Evolutionary conservation across 495 filamentous ascomycete species (phyloP).

Genomic region (Arthonia radiata): DNA sequence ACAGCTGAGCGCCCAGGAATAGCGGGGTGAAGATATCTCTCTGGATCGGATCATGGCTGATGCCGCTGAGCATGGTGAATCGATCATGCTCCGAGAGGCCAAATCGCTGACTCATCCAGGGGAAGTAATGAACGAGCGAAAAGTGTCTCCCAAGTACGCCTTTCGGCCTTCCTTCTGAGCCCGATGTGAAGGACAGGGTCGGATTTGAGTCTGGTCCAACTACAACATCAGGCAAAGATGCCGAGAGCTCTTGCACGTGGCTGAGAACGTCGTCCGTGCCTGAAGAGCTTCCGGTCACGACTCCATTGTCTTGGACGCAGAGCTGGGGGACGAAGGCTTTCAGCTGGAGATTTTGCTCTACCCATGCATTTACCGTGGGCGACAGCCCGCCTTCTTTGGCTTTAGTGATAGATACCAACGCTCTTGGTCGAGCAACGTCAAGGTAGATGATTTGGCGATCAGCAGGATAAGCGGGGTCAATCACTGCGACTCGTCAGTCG

Average conservation of each 20-base stretch:
- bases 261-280: slow-evolving; percentile 43
- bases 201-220: slow-evolving; percentile 82
- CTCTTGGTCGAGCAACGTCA: slow-evolving; percentile 62
- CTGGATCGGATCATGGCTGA: slow-evolving; percentile 68
- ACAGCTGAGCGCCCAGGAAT: slow-evolving; percentile 58
- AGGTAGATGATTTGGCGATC: slow-evolving; percentile 76
- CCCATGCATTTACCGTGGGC: slow-evolving; percentile 43
- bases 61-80: slow-evolving; percentile 69
- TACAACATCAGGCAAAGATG: slow-evolving; percentile 38
- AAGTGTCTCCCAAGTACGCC: slow-evolving; percentile 80
- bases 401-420: slow-evolving; percentile 56
- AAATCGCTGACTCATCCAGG: slow-evolving; percentile 80
- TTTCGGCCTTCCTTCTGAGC: slow-evolving; percentile 64
- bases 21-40: slow-evolving; percentile 86
- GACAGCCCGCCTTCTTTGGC: slow-evolving; percentile 49
- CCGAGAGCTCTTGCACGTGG: slow-evolving; percentile 23
- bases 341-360: slow-evolving; percentile 46
- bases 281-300: slow-evolving; percentile 37
- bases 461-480: slow-evolving; percentile 75
- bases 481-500: too few species aligned
- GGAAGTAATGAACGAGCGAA: slow-evolving; percentile 63
- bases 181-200: slow-evolving; percentile 66
- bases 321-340: slow-evolving; percentile 58
- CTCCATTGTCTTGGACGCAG: slow-evolving; percentile 48
- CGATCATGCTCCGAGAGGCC: slow-evolving; percentile 43